Percentiles rank a stretch among this genome's conserved stretches.
phyloP scores from a whole-genome alignment of 2,329 filamentous ascomycete species.

The Blastomyces parvus region DNA sequence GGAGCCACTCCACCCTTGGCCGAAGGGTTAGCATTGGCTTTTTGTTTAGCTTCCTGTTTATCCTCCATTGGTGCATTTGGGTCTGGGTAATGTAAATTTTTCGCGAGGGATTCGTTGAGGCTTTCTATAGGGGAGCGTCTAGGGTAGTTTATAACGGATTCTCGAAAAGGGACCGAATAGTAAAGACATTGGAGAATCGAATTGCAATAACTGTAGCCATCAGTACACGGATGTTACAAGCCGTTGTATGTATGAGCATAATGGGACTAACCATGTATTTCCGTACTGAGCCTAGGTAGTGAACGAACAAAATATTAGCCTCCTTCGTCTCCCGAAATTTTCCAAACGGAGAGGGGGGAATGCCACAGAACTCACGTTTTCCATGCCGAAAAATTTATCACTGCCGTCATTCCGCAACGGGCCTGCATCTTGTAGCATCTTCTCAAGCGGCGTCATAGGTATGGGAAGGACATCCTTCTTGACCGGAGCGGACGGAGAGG shows the following conservation, averaged over 20 bases:
- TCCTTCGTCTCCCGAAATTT: background rate
- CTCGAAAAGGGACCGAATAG: constrained; percentile 87
- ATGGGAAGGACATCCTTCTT: constrained; percentile 53
- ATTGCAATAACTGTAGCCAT: constrained; percentile 72
- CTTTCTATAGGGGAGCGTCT: constrained; percentile 59
- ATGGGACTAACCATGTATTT: constrained; percentile 72
- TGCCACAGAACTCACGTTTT: constrained; percentile 63
- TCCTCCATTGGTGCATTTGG: constrained; percentile 48
- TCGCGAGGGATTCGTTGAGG: constrained; percentile 47
- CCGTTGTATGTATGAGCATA: constrained; percentile 11
- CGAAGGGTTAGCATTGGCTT: constrained; percentile 24
- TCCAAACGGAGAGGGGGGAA: background rate
- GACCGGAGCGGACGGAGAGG: constrained; percentile 37
- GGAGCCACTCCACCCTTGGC: constrained; percentile 14
- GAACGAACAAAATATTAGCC: constrained; percentile 22
- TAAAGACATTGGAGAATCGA: constrained; percentile 96
- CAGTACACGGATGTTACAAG: background rate
- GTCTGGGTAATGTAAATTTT: constrained; percentile 48
- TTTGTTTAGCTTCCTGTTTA: constrained; percentile 39
- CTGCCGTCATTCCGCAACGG: constrained; percentile 77
- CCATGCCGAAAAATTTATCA: constrained; percentile 96
- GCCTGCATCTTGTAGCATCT: constrained; percentile 73
- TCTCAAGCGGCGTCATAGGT: constrained; percentile 52
- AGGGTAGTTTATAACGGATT: constrained; percentile 88
- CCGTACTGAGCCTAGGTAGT: constrained; percentile 59